These are phyloP conservation scores for Ustilago loliicola DNA, from an alignment of 1,284 basidiomycete species.

Conservation along the genomic window DNA sequence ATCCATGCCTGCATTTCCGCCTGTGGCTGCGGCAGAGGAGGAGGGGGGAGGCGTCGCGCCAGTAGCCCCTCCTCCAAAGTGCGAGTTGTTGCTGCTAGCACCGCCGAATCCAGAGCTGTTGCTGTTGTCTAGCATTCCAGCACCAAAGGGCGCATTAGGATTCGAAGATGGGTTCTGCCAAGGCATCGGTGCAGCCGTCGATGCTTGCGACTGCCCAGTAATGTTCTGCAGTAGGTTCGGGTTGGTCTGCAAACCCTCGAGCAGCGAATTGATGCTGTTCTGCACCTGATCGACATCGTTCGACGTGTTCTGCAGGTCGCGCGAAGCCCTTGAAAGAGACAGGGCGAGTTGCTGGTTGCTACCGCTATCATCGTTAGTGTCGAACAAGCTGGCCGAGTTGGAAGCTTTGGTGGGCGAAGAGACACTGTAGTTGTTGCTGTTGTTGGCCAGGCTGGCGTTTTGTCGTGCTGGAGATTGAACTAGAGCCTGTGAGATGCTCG, in stretches of 20 bases:
- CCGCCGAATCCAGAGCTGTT: neutral
- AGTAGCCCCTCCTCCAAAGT: conserved; percentile 5
- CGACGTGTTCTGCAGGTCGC: conserved; percentile 77
- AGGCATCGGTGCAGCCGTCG: neutral
- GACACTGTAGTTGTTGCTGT: conserved; percentile 6
- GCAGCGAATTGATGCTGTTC: conserved; percentile 79
- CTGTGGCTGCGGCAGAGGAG: neutral
- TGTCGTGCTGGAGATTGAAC: conserved; percentile 45
- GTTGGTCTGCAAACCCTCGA: conserved; percentile 79
- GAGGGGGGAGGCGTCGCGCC: conserved; percentile 29
- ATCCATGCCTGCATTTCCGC: conserved; percentile 15
- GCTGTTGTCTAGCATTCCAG: neutral
- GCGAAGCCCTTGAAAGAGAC: conserved; percentile 31
- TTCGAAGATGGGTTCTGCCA: conserved; percentile 6
- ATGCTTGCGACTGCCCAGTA: conserved; percentile 3
- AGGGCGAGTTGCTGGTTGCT: conserved; percentile 51
- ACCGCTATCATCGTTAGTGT: conserved; percentile 8
- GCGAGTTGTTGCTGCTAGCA: neutral
- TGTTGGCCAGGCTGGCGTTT: conserved; percentile 12
- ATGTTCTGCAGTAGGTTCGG: conserved; percentile 31
- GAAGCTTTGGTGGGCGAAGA: conserved; percentile 19
- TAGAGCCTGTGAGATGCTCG: conserved; percentile 48
- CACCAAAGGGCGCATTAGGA: conserved; percentile 7
- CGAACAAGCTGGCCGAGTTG: conserved; percentile 15
- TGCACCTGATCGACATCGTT: conserved; percentile 81